Base-by-base conservation (phyloP, 768 basidiomycete species). In the Trametes meyenii region DNA sequence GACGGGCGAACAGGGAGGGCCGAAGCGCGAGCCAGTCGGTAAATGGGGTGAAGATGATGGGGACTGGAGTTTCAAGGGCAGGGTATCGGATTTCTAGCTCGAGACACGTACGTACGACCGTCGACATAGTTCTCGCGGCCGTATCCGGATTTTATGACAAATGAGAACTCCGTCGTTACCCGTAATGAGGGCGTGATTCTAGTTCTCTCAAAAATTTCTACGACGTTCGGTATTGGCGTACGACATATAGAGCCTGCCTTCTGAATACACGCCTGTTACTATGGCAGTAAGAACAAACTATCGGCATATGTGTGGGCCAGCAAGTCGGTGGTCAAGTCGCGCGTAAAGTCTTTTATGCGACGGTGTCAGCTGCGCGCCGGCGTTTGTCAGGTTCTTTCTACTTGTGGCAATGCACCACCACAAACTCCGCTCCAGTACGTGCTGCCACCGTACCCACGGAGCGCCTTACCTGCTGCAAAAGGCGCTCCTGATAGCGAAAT, bases 41-140 rank as follows among this genome's bases (percentile, higher is more conserved):
- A 81, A 76, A 52, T 88, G 85, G 85, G 77, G 76, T 17, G 69
- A 73, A 6, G 75, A 79, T 39, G 79, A 81, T 46, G 89, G 89
- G 2, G 94, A 95, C 70, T 96, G 94, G 94, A 95, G 92, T 66
- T 92, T 88, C 77, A 92, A 91, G 68, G 94, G 94, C 12, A 80
- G 92, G 23, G 92, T 92, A 26, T 90, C 91, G 19, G 93, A 94
- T 77, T 94, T 94, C 74, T 94, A 73, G 52, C 14, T 26, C 23
- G 49, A 3, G 4, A 40, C 21, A 12, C 4, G 14, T n/a, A 5
- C 44, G 17, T 45, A 13, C 40, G n/a, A 5, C 3, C 14, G 8
- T 33, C 40, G 5, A 42, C 2, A 42, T 13, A 12, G 13, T 42
- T n/a, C 14, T 48, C 11, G 21, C 10, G 10, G 13, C 3, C 21